Evolutionary conservation across 2,329 filamentous ascomycete genomes (phyloP).

Genomic region (Metarhizium album): DNA sequence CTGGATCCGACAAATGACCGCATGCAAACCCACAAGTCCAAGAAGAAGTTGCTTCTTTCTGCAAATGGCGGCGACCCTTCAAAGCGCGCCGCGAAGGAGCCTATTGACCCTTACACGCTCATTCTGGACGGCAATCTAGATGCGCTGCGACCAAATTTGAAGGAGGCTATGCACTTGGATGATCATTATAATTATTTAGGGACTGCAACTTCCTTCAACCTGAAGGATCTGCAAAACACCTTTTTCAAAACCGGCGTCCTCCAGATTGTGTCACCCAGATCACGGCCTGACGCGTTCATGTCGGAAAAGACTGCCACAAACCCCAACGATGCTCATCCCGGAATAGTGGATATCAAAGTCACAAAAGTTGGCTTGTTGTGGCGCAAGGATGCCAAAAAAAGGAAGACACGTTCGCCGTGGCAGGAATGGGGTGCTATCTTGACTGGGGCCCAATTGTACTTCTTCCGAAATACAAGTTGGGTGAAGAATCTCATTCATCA

Average conservation of each 20-base stretch:
- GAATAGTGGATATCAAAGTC: conserved; percentile 93
- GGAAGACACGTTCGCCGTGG: conserved; percentile 91
- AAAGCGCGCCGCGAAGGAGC: conserved; percentile 62
- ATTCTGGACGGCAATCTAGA: conserved; percentile 88
- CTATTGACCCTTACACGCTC: conserved; percentile 87
- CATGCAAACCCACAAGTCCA: conserved; percentile 58
- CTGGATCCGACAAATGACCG: conserved; percentile 68
- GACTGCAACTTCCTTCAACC: conserved; percentile 62
- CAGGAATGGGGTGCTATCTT: conserved; percentile 97
- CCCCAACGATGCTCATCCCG: conserved; percentile 75
- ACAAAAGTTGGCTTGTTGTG: conserved; percentile 92
- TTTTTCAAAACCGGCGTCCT: conserved; percentile 88
- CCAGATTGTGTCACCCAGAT: conserved; percentile 90
- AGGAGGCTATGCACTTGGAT: conserved; percentile 84
- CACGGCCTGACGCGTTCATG: conserved; percentile 91
- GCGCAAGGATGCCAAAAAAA: conserved; percentile 90
- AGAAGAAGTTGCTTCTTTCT: conserved; percentile 60
- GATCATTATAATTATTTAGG: conserved; percentile 86
- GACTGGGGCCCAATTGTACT: conserved; percentile 92
- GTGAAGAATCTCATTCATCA: conserved; percentile 85
- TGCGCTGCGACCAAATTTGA: conserved; percentile 69
- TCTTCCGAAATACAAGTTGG: conserved; percentile 91
- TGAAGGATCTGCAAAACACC: conserved; percentile 71
- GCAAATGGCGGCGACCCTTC: conserved; percentile 41
- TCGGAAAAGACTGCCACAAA: conserved; percentile 75